Percentiles rank a stretch among this genome's conserved stretches.
Evolutionary conservation across 805 yeast genomes (phyloP).

Genomic region (Candida sphagnicola): DNA sequence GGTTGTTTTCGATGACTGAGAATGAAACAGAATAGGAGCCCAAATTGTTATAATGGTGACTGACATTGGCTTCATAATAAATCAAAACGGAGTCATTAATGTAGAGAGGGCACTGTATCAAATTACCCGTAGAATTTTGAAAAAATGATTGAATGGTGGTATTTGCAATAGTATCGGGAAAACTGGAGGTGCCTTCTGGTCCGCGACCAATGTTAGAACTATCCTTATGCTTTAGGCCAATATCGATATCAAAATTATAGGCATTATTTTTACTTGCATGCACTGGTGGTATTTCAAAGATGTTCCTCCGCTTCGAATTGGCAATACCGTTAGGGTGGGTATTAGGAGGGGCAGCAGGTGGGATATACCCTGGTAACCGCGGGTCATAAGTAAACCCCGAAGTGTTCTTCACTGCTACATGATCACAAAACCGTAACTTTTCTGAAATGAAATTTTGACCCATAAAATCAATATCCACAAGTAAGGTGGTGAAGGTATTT

Average conservation of each 20-base stretch:
- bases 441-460: slow-evolving; percentile 39
- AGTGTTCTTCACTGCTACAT: slow-evolving; percentile 35
- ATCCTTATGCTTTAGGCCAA: too few relatives aligned
- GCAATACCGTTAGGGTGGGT: background rate
- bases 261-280: too few relatives aligned
- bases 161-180: background rate
- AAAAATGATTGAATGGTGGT: background rate
- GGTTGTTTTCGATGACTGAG: slow-evolving; percentile 38
- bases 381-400: slow-evolving; percentile 22
- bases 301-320: too few relatives aligned
- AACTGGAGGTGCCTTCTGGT: too few relatives aligned
- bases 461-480: slow-evolving; percentile 40
- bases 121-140: slow-evolving; percentile 21
- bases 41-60: slow-evolving; percentile 33
- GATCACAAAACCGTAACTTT: slow-evolving; percentile 41
- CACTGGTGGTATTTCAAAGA: too few relatives aligned
- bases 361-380: slow-evolving; percentile 13
- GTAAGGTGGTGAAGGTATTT: slow-evolving; percentile 47
- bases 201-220: too few relatives aligned
- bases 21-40: slow-evolving; percentile 45
- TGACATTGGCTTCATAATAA: slow-evolving; percentile 37
- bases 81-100: slow-evolving; percentile 32
- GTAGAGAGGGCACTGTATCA: slow-evolving; percentile 33
- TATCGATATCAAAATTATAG: too few relatives aligned
- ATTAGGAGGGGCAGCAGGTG: background rate